These are phyloP conservation scores for Neurospora hispaniola DNA, from an alignment of 495 filamentous ascomycete genomes.

Conservation along the genomic window DNA sequence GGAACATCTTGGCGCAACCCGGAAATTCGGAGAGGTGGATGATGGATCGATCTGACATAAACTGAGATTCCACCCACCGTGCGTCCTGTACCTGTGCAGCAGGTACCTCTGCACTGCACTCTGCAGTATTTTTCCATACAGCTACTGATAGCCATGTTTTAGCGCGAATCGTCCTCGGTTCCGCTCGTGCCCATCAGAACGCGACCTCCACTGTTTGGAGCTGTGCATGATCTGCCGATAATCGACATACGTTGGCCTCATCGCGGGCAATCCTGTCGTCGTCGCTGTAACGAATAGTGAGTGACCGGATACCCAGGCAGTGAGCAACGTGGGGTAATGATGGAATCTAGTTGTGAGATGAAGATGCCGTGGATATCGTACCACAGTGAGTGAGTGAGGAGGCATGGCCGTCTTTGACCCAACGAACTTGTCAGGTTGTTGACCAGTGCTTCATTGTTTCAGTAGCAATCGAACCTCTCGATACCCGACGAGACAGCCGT, in stretches of 20 bases:
- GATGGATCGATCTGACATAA: slow-evolving; percentile 6
- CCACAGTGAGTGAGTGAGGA: background rate
- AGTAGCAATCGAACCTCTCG: background rate
- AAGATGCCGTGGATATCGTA: background rate
- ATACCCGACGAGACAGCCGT: background rate
- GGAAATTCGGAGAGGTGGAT: slow-evolving; percentile 12
- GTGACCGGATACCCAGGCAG: background rate
- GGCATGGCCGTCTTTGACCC: background rate
- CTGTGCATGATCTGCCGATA: background rate
- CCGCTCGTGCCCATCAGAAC: background rate
- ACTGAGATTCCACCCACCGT: background rate
- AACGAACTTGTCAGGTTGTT: background rate
- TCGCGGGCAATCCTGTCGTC: background rate
- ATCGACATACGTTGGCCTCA: background rate
- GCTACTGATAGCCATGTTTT: background rate
- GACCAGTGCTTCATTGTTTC: background rate
- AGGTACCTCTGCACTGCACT: background rate
- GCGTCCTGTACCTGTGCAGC: background rate
- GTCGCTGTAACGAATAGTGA: background rate
- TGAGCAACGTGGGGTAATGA: background rate
- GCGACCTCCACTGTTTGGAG: background rate
- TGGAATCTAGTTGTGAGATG: background rate
- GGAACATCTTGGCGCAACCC: slow-evolving; percentile 1
- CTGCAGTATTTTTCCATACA: background rate
- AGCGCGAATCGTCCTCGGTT: background rate